Conservation (phyloP, 257 asterid species). For the Solanum neorickii region DNA sequence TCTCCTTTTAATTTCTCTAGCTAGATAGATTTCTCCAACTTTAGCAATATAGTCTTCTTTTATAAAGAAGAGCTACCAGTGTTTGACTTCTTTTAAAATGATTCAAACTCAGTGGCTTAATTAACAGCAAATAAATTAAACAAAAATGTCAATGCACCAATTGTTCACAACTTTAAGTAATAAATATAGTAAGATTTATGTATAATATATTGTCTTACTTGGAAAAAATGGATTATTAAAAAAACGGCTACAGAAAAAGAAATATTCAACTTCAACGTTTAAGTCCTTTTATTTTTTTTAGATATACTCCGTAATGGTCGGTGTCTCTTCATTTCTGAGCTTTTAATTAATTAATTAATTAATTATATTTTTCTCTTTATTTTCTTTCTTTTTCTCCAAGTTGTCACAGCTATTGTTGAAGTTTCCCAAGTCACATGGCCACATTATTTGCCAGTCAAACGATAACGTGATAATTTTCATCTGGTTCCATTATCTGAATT, state of each 20-base stretch:
- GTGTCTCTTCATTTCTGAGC: background rate
- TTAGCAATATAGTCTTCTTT: conserved; percentile 10
- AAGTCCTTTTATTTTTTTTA: conserved; percentile 44
- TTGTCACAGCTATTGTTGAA: conserved; percentile 14
- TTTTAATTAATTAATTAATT: background rate
- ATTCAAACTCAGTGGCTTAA: conserved; percentile 45
- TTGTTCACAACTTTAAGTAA: conserved; percentile 10
- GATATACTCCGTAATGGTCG: conserved; percentile 21
- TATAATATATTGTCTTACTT: background rate
- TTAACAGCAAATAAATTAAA: background rate
- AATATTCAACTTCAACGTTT: conserved; percentile 85
- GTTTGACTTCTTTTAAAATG: conserved; percentile 46
- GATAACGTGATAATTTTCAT: background rate
- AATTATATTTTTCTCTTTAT: background rate
- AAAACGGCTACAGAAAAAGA: conserved; percentile 21
- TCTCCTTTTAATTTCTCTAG: conserved; percentile 5
- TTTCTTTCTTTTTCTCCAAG: background rate
- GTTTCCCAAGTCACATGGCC: conserved; percentile 27
- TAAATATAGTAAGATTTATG: background rate
- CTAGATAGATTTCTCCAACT: conserved; percentile 6
- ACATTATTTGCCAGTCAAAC: conserved; percentile 39
- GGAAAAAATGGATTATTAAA: background rate
- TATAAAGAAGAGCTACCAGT: conserved; percentile 40
- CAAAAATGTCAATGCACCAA: conserved; percentile 68
- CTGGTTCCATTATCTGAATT: background rate